Base-by-base conservation (phyloP, 306 rosid genomes). In the Cicer yamashitae region DNA sequence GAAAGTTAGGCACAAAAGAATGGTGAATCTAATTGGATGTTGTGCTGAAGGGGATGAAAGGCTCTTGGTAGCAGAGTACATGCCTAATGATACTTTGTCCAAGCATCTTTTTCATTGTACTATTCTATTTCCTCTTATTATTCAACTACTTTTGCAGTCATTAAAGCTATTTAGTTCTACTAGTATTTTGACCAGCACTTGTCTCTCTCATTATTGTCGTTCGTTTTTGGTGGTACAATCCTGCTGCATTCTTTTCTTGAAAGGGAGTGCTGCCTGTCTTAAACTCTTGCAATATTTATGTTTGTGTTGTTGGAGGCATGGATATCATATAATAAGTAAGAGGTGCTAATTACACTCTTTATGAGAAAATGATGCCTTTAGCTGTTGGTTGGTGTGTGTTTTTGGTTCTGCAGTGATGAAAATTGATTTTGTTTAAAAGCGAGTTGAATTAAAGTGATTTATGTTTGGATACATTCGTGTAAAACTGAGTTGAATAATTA, bases 41-140 rank as follows among this genome's bases (percentile, higher is more conserved):
- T 91, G 93, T 67, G 91, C 93, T 50, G 93, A 88, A 67, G 96
- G 91, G 64, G 96, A 91, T 67, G 96, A 91, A 71, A 82, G 93
- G 76, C 93, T 91, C 75, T 90, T 90, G 90, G 91, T 90, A 76
- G 90, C 96, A 65, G 92, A 90, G 82, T 90, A 81, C 79, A 90
- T 90, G 93, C 89, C 93, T 25, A 88, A 89, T 79, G 92, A 88
- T 62, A 88, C 96, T 81, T 87, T 91, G 61, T 91, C 96, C 74
- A 91, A 91, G 83, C 96, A 91, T 79, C 91, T 91, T 63, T 91
- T 91, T 77, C 96, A 91, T 69, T 91, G 96, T 91, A 88, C 54
- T 78, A 11, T 73, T 83, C 79, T 3, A 57, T 69, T 10, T 66
- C 68, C 58, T 73, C 48, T 51, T 77, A 38, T 51, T 77, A 25